Base-by-base conservation (phyloP, 1,139 yeast species). In the Sugiyamaella japonica region DNA sequence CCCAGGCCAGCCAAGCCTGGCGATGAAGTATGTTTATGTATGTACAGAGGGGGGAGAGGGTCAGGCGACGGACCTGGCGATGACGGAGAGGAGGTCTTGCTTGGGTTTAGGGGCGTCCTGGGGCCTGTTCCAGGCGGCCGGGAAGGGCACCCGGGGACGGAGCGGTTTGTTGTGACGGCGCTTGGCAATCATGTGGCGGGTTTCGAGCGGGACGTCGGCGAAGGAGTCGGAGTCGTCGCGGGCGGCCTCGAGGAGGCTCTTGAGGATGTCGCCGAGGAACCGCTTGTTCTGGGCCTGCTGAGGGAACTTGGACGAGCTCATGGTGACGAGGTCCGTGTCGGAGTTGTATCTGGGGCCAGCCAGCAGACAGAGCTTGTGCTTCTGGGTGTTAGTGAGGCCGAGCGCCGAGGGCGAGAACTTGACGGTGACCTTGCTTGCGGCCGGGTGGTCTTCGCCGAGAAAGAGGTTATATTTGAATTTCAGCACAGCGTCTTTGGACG, bases 231-330 rank as follows among this genome's bases (percentile, higher is more conserved):
- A 76, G 4, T 78, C 70, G 57, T 83, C 86, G 66, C 83, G 85
- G n/a, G 96, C 76, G 63, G 84, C 91, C 16, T 68, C 68, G 37
- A 91, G 64, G 55, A 93, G 75, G 56, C 76, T 78, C 59, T 80
- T 78, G 61, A 90, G 76, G 32, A 84, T 78, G 54, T 83, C 86
- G 37, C 85, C 84, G 59, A 89, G 73, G 70, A 79, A 84, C 60
- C 86, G 80, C 52, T 91, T 89, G 72, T 93, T 93, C 72, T 93
- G 97, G 1, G 95, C 82, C 47, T 96, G 85, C 63, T 89, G 89
- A 9, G 83, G 77, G 69, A 79, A 88, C 63, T 79, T 80, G 49
- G 80, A 83, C 36, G 83, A 73, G 25, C 88, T 77, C 71, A 90
- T 81, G 61, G 78, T 80, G 65, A 93, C 78, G 15, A 70, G 68